Base-by-base conservation (phyloP, 2,329 filamentous ascomycete species). In the Emydomyces testavorans region DNA sequence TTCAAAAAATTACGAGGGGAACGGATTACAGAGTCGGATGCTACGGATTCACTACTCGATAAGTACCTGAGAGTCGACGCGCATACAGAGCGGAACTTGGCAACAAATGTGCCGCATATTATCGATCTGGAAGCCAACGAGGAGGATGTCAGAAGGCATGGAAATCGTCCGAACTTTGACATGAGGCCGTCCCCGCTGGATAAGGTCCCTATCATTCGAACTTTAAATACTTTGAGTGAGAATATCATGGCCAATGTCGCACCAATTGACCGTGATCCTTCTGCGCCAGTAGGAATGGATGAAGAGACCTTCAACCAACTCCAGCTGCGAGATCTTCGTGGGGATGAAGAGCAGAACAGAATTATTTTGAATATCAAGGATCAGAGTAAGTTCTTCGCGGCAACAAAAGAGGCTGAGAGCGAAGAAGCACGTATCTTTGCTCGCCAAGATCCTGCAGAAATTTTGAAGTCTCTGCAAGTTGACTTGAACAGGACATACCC, bases 91-190 rank as follows among this genome's bases (percentile, higher is more conserved):
- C 61, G 68, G 0, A 64, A 63, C 32, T 66, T 68, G 3, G 59
- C 66, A 13, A 71, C 80, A 28, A 77, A 82, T 48, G 79, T 98
- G 16, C 89, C 92, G 0, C 81, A 89, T 57, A 89, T 93, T 54
- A 89, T 98, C 56, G 85, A 98, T 62, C 67, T 98, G 21, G 86
- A 90, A 61, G 92, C 83, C 24, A 98, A 98, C 60, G 92, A 96
- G 66, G 85, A 92, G 63, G 90, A 98, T 59, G 82, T 94, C 64
- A 85, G 89, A 46, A 78, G 82, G 59, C 82, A 76, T 58, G 92
- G 92, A 42, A 96, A 98, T 63, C 76, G 83, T 45, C 87, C 90
- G 48, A 88, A 96, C 61, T 70, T 84, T 29, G 92, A 93, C 54
- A 95, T 96, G 87, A 78, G 86, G 28, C 87, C 88, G 1, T 74